A percentile compares a stretch with the other conserved stretches of the same genome.
Conservation (phyloP, 768 basidiomycete genomes). For the Pulveroboletus sp. region DNA sequence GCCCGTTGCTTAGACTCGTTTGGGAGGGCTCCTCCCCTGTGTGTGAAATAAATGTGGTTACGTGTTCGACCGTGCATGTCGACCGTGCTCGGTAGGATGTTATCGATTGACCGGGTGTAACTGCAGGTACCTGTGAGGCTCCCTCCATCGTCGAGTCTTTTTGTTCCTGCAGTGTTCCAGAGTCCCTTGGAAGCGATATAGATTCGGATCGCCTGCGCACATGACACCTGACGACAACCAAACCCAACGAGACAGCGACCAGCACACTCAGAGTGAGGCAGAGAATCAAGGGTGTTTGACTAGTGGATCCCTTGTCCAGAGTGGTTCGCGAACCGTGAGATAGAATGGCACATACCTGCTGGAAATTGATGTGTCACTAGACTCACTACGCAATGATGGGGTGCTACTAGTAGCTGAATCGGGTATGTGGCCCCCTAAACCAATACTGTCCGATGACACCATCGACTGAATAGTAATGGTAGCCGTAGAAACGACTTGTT, state of each 20-base stretch:
- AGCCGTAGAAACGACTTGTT: not conserved
- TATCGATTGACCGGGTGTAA: not conserved
- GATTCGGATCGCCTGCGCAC: not conserved
- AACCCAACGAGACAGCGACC: slow-evolving; percentile 5
- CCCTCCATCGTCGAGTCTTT: slow-evolving; percentile 1
- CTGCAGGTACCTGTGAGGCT: not conserved
- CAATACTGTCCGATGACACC: not conserved
- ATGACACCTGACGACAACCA: slow-evolving; percentile 4
- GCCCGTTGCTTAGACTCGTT: slow-evolving; percentile 5
- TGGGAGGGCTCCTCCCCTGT: slow-evolving; percentile 10
- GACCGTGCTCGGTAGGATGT: not conserved
- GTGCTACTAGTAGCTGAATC: slow-evolving; percentile 1
- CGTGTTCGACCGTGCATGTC: not conserved
- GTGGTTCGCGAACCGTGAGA: not conserved
- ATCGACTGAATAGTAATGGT: slow-evolving; percentile 1
- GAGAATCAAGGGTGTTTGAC: slow-evolving; percentile 13
- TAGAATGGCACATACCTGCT: slow-evolving; percentile 8
- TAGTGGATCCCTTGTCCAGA: slow-evolving; percentile 5
- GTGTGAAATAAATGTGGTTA: not conserved
- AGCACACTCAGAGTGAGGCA: slow-evolving; percentile 5
- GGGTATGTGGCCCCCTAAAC: not conserved
- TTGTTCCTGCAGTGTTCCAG: not conserved
- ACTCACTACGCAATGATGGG: no score
- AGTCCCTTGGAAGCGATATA: not conserved
- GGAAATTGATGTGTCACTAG: not conserved